Conservation (phyloP, 148 eudicot genomes). For the Salicornia ramosissima region DNA sequence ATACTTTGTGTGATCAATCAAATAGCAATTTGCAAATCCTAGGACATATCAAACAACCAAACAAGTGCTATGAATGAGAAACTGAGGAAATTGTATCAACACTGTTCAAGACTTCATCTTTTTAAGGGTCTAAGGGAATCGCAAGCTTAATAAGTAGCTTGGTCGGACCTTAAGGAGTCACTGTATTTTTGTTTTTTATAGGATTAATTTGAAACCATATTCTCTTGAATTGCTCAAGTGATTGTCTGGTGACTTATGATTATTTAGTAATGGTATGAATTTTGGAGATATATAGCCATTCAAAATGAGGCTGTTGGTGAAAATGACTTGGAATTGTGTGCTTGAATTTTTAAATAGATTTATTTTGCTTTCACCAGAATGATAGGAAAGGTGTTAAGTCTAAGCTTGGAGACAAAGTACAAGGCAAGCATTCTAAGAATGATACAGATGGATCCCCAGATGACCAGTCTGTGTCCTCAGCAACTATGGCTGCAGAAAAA, state of each 20-base stretch:
- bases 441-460: slow-evolving; percentile 42
- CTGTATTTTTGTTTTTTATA: background rate
- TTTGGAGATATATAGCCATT: background rate
- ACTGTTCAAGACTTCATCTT: background rate
- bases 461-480: slow-evolving; percentile 38
- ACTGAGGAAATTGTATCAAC: background rate
- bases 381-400: slow-evolving; percentile 56
- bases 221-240: background rate
- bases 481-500: slow-evolving; percentile 43
- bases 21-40: no score
- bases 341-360: slow-evolving; percentile 5
- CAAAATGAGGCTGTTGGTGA: background rate
- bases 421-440: slow-evolving; percentile 33
- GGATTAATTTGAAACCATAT: background rate
- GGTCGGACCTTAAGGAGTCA: background rate
- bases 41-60: no score
- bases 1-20: no score
- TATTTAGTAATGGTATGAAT: background rate
- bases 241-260: background rate
- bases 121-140: background rate
- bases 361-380: slow-evolving; percentile 32
- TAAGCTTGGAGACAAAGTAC: slow-evolving; percentile 43
- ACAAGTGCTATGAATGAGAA: background rate
- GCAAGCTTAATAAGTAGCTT: background rate
- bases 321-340: slow-evolving; percentile 10